Conservation (phyloP, 202 grass and related monocot genomes). For the Musa balbisiana region DNA sequence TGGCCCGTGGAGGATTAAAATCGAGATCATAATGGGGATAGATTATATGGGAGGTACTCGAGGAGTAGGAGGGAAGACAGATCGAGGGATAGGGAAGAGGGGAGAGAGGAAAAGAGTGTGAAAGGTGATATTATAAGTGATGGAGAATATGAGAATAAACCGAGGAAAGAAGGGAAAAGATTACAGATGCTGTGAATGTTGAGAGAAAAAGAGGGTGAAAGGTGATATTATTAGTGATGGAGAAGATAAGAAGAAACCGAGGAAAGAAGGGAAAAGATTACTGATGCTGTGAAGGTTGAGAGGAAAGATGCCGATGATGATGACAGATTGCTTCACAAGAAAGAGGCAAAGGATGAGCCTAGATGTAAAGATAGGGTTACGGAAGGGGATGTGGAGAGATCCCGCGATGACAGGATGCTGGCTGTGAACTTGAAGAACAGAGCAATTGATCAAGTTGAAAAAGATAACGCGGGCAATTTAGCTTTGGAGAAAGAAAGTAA, state of each 20-base stretch:
- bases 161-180: slow-evolving; percentile 27
- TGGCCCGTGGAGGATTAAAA: slow-evolving; percentile 29
- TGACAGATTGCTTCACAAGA: background rate
- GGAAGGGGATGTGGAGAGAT: background rate
- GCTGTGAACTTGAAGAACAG: background rate
- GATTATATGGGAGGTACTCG: slow-evolving; percentile 20
- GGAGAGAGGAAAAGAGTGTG: slow-evolving; percentile 12
- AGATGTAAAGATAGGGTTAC: slow-evolving; percentile 9
- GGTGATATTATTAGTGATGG: slow-evolving; percentile 14
- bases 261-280: slow-evolving; percentile 30
- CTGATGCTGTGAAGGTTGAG: slow-evolving; percentile 6
- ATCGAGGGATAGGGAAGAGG: slow-evolving; percentile 1
- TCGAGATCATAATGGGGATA: slow-evolving; percentile 20
- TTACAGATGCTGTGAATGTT: slow-evolving; percentile 18
- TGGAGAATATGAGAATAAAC: slow-evolving; percentile 16
- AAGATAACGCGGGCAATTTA: slow-evolving; percentile 1
- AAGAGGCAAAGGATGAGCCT: background rate
- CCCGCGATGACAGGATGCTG: background rate
- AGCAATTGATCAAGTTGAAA: background rate
- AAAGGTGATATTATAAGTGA: slow-evolving; percentile 17
- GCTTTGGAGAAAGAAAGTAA: slow-evolving; percentile 18
- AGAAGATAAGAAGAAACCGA: slow-evolving; percentile 21
- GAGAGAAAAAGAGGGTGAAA: slow-evolving; percentile 3
- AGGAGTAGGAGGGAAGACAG: slow-evolving; percentile 1
- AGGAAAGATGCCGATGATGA: background rate